Evolutionary conservation across 371 early-diverging fungal genomes (phyloP), one percentile per base, ranked within the genome.

Genomic region (Mortierella sp.): DNA sequence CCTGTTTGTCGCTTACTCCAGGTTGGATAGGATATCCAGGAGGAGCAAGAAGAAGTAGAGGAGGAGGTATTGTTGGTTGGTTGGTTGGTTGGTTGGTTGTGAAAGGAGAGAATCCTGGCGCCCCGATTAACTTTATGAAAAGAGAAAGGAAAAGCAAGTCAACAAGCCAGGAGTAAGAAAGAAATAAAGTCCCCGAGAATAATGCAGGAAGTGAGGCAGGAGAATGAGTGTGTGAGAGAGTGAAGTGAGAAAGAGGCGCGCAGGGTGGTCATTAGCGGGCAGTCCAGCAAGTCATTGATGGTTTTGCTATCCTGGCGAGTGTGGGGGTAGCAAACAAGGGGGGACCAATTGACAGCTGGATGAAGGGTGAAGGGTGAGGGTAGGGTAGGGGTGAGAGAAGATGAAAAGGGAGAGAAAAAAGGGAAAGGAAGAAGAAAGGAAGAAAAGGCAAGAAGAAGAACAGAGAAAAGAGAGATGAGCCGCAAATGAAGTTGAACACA

Each of bases 11-110:
- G 8, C 63, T 19, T 19, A 14, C 14, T 19, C 38, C 63, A 34
- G 63, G 63, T 34, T 63, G 63, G 63, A 34, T 63, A 63, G 34
- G 68, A 68, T 50, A 50, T 68, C 44, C 44, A 68, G 68, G 42
- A 63, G 63, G 63, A 63, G 63, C 31, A 34, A 31, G 63, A 60
- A 16, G 47, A 63, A 16, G 26, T 21, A 31, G 47, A 26, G 48
- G 65, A 65, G 26, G 70, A n/a, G n/a, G n/a, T n/a, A n/a, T 50
- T 1, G 75, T 28, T 10, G 47, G 52, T 19, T 10, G 31, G 5
- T 5, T 38, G 42, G 42, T 38, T 38, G 42, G 42, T 38, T 38
- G 42, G 42, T 38, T 21, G 54, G 54, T 21, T 10, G 76, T 21
- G 24, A 31, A 47, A 38, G 55, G 42, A 55, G 68, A 34, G 21